A percentile compares a stretch with the other conserved stretches of the same genome.
phyloP scores from a whole-genome alignment of 2,329 filamentous ascomycete genomes.

The Colletotrichum noveboracense region DNA sequence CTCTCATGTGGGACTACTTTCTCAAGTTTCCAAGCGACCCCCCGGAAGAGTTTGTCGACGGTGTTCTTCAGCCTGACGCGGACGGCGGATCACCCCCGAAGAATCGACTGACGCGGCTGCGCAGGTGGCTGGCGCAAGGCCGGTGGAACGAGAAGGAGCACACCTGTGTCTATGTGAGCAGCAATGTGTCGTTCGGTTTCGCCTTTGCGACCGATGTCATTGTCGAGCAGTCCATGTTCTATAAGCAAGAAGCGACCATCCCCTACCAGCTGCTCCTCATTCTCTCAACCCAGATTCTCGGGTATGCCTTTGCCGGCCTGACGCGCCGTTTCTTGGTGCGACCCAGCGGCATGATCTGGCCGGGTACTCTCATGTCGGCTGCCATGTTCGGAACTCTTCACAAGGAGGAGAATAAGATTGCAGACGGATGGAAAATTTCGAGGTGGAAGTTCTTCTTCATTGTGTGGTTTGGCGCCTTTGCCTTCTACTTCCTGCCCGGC shows the following conservation, averaged over 20 bases:
- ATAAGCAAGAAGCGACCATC: constrained; percentile 79
- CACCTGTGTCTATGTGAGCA: constrained; percentile 87
- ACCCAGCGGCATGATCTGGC: constrained; percentile 91
- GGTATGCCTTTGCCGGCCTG: constrained; percentile 85
- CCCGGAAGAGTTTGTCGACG: constrained; percentile 40
- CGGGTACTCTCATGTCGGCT: constrained; percentile 84
- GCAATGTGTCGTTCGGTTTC: constrained; percentile 88
- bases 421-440: constrained; percentile 82
- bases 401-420: constrained; percentile 81
- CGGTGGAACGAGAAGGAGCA: constrained; percentile 90
- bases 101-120: constrained; percentile 46
- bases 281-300: constrained; percentile 84
- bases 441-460: constrained; percentile 84
- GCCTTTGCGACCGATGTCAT: constrained; percentile 91
- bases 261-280: constrained; percentile 83
- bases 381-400: constrained; percentile 90
- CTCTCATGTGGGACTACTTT: constrained; percentile 77
- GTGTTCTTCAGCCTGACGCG: constrained; percentile 27
- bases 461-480: constrained; percentile 73
- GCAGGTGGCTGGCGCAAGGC: constrained; percentile 80
- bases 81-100: background rate
- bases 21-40: constrained; percentile 54
- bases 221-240: constrained; percentile 88
- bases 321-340: constrained; percentile 82
- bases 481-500: constrained; percentile 86